phyloP scores from a whole-genome alignment of 106 monocot genomes.

The Dendrobium officinale region DNA sequence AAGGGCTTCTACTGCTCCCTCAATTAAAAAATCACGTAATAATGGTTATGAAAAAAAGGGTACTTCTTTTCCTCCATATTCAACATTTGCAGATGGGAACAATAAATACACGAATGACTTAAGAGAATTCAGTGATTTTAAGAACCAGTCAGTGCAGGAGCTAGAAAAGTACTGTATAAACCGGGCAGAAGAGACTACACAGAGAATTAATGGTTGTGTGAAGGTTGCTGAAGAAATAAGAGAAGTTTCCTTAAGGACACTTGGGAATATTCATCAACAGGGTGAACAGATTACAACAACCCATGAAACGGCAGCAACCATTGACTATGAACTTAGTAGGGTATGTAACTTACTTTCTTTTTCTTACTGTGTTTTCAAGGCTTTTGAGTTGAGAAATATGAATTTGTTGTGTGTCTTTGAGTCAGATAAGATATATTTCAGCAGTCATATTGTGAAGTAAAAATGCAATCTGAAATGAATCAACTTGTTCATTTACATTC shows the following conservation, averaged over 20 bases:
- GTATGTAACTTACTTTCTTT: conserved; percentile 22
- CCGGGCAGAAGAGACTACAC: conserved; percentile 59
- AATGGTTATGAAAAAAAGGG: conserved; percentile 15
- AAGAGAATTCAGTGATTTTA: conserved; percentile 42
- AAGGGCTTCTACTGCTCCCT: conserved; percentile 29
- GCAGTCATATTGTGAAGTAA: too few relatives aligned
- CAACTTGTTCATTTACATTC: background rate
- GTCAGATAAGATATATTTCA: too few relatives aligned
- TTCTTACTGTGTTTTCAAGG: background rate
- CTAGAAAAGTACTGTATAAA: conserved; percentile 52
- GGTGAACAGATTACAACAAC: conserved; percentile 65
- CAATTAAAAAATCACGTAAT: background rate
- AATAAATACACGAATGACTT: conserved; percentile 52
- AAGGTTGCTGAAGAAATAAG: conserved; percentile 71
- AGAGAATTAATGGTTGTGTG: conserved; percentile 42
- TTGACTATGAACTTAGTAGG: conserved; percentile 68
- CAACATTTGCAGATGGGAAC: conserved; percentile 5
- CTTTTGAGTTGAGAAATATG: too few relatives aligned
- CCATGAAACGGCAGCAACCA: conserved; percentile 35
- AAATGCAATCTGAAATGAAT: background rate
- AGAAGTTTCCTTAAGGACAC: conserved; percentile 53
- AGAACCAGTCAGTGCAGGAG: conserved; percentile 65
- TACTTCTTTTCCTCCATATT: conserved; percentile 11
- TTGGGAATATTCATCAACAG: conserved; percentile 65
- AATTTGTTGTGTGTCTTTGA: too few relatives aligned